Evolutionary conservation across 2,329 filamentous ascomycete genomes (phyloP), one percentile per base, ranked within the genome.

Genomic region (Mycosphaerella sp.): DNA sequence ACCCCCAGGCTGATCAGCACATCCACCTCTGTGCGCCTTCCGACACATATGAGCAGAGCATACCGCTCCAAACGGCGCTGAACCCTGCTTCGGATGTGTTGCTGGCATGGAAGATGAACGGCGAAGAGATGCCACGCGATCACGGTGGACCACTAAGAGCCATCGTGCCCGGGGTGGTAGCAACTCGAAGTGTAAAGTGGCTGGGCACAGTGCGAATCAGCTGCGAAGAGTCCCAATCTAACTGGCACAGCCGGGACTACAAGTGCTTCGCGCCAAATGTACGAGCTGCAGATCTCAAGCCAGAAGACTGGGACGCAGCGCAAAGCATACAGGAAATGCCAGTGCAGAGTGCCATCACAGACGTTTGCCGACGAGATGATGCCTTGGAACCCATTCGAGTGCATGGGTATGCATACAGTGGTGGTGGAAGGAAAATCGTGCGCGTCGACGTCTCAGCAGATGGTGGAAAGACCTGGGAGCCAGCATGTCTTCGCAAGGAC

Each of bases 51-150:
- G 60, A 62, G 53, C 60, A 62, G 32, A 60, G 58, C 3, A 60
- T 62, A 21, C 60, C 60, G 10, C 46, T 62, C 6, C 56, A 59
- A 73, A 76, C 7, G 80, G 79, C 10, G 70, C 80, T 45, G 81
- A 85, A 66, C 80, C 81, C 11, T 83, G 84, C 64, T 78, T 78
- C 54, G 75, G 82, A 11, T 29, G 84, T 87, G 0, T 72, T 87
- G 47, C 73, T 87, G 0, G 81, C 80, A 0, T 87, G 83, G 82
- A 81, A 86, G 62, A 87, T 87, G 84, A 87, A 87, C 59, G 83
- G 80, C 4, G 72, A 84, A 56, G 75, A 76, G 0, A 72, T 87
- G 0, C 84, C 84, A 0, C 76, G 74, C 9, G 85, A 86, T 55
- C 85, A 87, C 56, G 84, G 84, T 0, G 83, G 75, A 23, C 84